Evolutionary conservation across 2,329 filamentous ascomycete genomes (phyloP).

Genomic region (Pseudocercospora fuligena): DNA sequence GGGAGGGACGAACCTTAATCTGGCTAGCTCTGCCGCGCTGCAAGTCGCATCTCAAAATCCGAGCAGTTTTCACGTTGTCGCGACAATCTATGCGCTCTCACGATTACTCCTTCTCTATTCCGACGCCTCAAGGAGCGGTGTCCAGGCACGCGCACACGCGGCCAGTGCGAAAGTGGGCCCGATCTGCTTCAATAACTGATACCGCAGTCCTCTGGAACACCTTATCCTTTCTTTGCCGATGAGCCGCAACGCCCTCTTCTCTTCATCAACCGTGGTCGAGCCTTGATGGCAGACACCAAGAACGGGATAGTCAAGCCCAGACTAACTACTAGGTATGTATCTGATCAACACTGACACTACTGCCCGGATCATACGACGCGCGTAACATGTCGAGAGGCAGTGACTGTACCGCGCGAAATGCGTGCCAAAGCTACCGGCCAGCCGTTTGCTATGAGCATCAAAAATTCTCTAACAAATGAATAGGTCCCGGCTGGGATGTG

Average conservation of each 20-base stretch:
- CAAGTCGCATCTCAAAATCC: not conserved
- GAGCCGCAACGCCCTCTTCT: conserved; percentile 1
- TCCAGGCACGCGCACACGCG: not conserved
- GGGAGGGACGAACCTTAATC: not conserved
- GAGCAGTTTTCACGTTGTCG: not conserved
- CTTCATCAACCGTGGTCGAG: not conserved
- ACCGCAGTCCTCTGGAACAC: not conserved
- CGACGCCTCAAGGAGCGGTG: not conserved
- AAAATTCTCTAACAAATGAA: conserved; percentile 11
- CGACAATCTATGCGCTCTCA: not conserved
- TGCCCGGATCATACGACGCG: not conserved
- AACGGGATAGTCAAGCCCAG: not conserved
- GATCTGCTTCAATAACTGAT: not conserved
- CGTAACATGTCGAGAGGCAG: not conserved
- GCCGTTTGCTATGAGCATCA: not conserved
- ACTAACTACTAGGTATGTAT: not conserved
- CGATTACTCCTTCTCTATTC: not conserved
- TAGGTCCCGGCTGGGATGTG: conserved; percentile 27
- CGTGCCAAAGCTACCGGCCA: not conserved
- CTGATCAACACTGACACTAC: not conserved
- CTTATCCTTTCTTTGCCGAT: conserved; percentile 3
- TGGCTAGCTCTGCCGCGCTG: not conserved
- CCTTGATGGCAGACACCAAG: conserved; percentile 8
- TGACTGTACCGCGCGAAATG: not conserved
- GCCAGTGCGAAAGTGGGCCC: conserved; percentile 1